A percentile compares a stretch with the other conserved stretches of the same genome.
Evolutionary conservation across 371 early-diverging fungal genomes (phyloP).

Genomic region (Furculomyces boomerangus): DNA sequence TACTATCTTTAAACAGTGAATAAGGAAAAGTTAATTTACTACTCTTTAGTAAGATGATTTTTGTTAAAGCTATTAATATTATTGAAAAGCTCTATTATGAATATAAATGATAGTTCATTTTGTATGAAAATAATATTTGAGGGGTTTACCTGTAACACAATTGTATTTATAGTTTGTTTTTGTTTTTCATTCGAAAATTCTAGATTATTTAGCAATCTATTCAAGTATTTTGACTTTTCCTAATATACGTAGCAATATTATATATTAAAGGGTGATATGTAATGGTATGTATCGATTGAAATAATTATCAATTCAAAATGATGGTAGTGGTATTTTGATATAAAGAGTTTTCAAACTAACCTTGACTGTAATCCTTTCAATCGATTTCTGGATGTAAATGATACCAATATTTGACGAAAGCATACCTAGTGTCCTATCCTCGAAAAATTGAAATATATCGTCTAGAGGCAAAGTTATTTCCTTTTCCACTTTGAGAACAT

Average conservation of each 20-base stretch:
- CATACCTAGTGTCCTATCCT: background rate
- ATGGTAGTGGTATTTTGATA: too few relatives aligned
- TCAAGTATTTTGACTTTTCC: background rate
- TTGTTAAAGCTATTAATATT: too few relatives aligned
- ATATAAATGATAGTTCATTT: too few relatives aligned
- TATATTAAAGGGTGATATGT: too few relatives aligned
- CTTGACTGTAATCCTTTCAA: background rate
- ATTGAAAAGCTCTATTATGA: too few relatives aligned
- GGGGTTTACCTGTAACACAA: conserved; percentile 1
- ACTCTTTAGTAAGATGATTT: too few relatives aligned
- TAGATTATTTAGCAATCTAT: too few relatives aligned
- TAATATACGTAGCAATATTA: background rate
- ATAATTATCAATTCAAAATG: too few relatives aligned
- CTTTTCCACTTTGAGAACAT: background rate
- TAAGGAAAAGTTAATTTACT: too few relatives aligned
- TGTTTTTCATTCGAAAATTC: background rate
- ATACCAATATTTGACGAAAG: background rate
- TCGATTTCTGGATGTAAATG: conserved; percentile 1
- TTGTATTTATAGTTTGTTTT: background rate
- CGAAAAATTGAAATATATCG: conserved; percentile 1
- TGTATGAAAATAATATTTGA: too few relatives aligned
- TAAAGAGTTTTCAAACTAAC: background rate
- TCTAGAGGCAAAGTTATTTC: background rate
- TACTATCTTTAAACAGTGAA: too few relatives aligned
- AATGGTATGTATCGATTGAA: too few relatives aligned